Percentiles rank a stretch among this genome's conserved stretches.
These are phyloP conservation scores for Ogataea minuta DNA, from an alignment of 805 yeast species.

Conservation along the genomic window DNA sequence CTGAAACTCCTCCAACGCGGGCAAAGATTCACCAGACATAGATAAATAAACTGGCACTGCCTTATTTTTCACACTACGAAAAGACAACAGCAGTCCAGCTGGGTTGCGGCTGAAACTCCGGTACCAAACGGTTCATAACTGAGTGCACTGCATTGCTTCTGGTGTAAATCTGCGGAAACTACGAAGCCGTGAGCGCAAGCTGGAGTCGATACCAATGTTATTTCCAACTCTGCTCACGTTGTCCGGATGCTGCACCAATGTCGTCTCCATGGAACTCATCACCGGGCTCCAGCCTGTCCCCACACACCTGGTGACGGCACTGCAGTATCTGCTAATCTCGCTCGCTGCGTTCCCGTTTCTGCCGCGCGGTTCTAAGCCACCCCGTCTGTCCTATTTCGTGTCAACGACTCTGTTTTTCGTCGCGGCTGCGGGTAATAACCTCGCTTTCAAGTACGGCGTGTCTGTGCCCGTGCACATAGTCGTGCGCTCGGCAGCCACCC, in stretches of 20 bases:
- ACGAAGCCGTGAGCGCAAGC: too few relatives aligned
- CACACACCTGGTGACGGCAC: conserved; percentile 56
- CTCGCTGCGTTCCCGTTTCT: conserved; percentile 40
- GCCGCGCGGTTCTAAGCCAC: conserved; percentile 34
- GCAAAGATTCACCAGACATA: conserved; percentile 17
- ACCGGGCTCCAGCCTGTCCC: conserved; percentile 35
- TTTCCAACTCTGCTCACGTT: conserved; percentile 39
- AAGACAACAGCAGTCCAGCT: too few relatives aligned
- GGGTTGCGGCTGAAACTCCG: too few relatives aligned
- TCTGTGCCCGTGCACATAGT: conserved; percentile 68
- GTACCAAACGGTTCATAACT: too few relatives aligned
- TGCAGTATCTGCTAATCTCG: conserved; percentile 55
- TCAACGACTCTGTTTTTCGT: conserved; percentile 50
- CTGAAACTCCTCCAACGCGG: conserved; percentile 29
- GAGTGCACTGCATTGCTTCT: too few relatives aligned
- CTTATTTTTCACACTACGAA: conserved; percentile 1
- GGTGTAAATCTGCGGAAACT: too few relatives aligned
- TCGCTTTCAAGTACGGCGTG: conserved; percentile 53
- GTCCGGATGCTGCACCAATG: conserved; percentile 77
- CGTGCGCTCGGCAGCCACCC: conserved; percentile 62
- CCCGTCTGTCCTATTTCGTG: conserved; percentile 42
- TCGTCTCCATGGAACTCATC: conserved; percentile 57
- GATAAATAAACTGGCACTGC: background rate
- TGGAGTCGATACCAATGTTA: too few relatives aligned
- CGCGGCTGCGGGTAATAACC: conserved; percentile 54